Evolutionary conservation across 2,329 filamentous ascomycete species (phyloP).

Genomic region (Penicillium olsonii): DNA sequence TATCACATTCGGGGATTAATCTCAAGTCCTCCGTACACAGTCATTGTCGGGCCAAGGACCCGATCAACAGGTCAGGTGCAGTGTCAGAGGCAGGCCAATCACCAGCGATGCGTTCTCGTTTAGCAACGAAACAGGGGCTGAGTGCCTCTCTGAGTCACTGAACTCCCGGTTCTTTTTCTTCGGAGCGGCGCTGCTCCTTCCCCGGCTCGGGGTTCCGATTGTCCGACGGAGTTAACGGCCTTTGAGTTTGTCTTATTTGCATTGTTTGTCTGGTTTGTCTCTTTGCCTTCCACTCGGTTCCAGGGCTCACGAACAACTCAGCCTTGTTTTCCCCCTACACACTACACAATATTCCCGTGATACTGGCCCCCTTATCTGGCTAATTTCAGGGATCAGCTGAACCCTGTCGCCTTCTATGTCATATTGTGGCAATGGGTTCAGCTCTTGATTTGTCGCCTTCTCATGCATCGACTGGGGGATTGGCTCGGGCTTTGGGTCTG

Average conservation of each 20-base stretch:
- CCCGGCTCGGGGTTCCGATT: slow-evolving; percentile 14
- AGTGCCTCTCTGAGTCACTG: slow-evolving; percentile 19
- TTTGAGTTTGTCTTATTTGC: neutral
- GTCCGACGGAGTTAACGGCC: slow-evolving; percentile 8
- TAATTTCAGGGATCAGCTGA: neutral
- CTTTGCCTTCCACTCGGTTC: neutral
- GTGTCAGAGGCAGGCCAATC: slow-evolving; percentile 11
- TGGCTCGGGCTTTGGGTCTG: slow-evolving; percentile 11
- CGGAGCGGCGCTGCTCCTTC: slow-evolving; percentile 15
- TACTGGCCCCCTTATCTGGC: too few species aligned
- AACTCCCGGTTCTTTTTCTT: slow-evolving; percentile 29
- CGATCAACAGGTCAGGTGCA: slow-evolving; percentile 7
- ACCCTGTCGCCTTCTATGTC: neutral
- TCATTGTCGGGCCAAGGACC: neutral
- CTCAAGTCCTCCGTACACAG: too few species aligned
- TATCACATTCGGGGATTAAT: neutral
- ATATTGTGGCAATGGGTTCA: neutral
- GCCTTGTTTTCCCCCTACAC: too few species aligned
- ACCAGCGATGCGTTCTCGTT: neutral
- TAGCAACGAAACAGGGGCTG: slow-evolving; percentile 4
- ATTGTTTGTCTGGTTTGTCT: neutral
- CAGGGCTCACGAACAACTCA: too few species aligned
- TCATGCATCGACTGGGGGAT: neutral
- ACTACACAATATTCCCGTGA: too few species aligned
- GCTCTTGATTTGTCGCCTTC: neutral